Base-by-base conservation (phyloP, 192 early-diverging fungal genomes). In the Coemansia sp. region DNA sequence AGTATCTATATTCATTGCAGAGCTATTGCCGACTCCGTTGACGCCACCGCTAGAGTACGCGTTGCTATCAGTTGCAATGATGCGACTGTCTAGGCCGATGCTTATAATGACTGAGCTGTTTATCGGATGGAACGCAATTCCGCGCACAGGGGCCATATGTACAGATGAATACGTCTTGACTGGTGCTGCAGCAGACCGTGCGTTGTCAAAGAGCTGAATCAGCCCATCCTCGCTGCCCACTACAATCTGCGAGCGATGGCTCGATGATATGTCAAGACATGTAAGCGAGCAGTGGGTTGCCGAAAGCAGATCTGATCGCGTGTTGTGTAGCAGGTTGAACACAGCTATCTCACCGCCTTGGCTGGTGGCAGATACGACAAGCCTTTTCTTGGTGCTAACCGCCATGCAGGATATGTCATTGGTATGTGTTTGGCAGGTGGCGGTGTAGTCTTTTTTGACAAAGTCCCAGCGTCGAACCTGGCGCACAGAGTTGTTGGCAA, bases 391-490 rank as follows among this genome's bases (percentile, higher is more conserved):
- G 0, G 65, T 48, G 57, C 64, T 63, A 10, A 78, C 68, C 4
- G 65, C 64, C 57, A 78, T 46, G 23, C 75, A 78, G n/a, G 75
- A 67, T 11, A 78, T 78, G 19, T 55, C 61, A 53, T 61, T 59
- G 38, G 62, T 59, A 56, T 76, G 73, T 9, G 67, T 76, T 59
- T 66, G 73, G 51, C 73, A 76, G n/a, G 50, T 50, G 1, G 57
- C 39, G 0, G 55, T 58, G 37, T 59, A 76, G 25, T 70, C 60
- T 14, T 38, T 52, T 15, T 60, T 57, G 14, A 63, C 64, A 65
- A 70, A 65, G 52, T 76, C 67, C 67, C 67, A 76, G 4, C 67
- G 59, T n/a, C 67, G 67, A 52, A 76, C 73, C 49, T 76, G 67
- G 34, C 48, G 23, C 11, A 46, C 57, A n/a, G 67, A 53, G 64